Evolutionary conservation across 805 yeast genomes (phyloP).

Genomic region (Cyberlindnera petersonii): DNA sequence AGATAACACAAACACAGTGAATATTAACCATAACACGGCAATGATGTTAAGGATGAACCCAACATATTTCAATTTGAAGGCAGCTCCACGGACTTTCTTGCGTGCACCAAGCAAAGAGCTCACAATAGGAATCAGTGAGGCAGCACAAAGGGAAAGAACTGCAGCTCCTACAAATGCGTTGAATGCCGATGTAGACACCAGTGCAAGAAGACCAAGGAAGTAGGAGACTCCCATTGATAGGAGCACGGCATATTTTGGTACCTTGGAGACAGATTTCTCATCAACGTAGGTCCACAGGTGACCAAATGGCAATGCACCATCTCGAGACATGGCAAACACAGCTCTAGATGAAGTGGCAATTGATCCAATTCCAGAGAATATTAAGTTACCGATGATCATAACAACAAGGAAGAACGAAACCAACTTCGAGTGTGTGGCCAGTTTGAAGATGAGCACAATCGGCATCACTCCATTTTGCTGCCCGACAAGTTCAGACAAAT

Average conservation of each 20-base stretch:
- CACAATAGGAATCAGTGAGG: constrained; percentile 72
- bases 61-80: constrained; percentile 54
- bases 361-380: constrained; percentile 77
- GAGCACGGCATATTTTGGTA: constrained; percentile 68
- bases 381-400: constrained; percentile 61
- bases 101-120: constrained; percentile 59
- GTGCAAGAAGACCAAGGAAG: constrained; percentile 57
- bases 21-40: constrained; percentile 55
- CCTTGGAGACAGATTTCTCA: constrained; percentile 46
- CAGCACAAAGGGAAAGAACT: constrained; percentile 67
- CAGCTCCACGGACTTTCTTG: constrained; percentile 60
- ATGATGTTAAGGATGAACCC: constrained; percentile 63
- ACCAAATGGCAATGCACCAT: constrained; percentile 70
- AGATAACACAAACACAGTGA: constrained; percentile 60
- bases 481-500: constrained; percentile 51
- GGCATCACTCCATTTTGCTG: constrained; percentile 69
- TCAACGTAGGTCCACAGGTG: constrained; percentile 65
- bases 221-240: constrained; percentile 61
- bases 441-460: constrained; percentile 68
- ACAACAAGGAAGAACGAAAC: constrained; percentile 67
- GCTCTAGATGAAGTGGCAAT: constrained; percentile 78
- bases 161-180: constrained; percentile 83
- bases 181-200: constrained; percentile 70
- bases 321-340: constrained; percentile 81
- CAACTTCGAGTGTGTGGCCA: constrained; percentile 62